phyloP scores from a whole-genome alignment of 768 basidiomycete genomes.

The Phanerochaete sordida region DNA sequence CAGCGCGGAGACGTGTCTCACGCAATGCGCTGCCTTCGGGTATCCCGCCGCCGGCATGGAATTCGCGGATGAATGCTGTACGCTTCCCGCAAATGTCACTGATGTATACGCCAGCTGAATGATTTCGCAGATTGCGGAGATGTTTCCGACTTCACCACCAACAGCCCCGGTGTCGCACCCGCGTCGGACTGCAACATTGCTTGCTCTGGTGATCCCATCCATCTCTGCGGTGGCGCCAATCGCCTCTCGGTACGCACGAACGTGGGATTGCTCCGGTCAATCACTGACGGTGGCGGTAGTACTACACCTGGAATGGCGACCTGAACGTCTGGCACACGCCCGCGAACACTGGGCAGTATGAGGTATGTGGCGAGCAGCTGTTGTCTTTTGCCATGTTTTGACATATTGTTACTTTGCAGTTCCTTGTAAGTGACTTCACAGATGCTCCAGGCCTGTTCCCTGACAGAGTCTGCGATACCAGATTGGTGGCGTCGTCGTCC shows the following conservation, averaged over 20 bases:
- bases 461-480: constrained; percentile 15
- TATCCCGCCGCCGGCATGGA: constrained; percentile 70
- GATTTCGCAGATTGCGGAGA: constrained; percentile 64
- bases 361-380: constrained; percentile 40
- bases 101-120: too few relatives aligned
- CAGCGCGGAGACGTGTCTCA: constrained; percentile 60
- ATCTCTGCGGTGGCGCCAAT: constrained; percentile 61
- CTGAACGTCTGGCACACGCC: constrained; percentile 67
- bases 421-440: not conserved
- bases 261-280: too few relatives aligned
- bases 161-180: constrained; percentile 27
- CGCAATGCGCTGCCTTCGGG: constrained; percentile 67
- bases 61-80: constrained; percentile 73
- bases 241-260: constrained; percentile 53
- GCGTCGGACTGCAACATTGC: constrained; percentile 42
- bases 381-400: not conserved
- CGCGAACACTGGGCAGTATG: constrained; percentile 60
- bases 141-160: constrained; percentile 42
- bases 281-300: constrained; percentile 7
- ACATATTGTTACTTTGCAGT: not conserved
- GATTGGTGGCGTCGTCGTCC: constrained; percentile 61
- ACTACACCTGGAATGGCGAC: constrained; percentile 29
- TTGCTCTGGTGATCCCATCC: constrained; percentile 68
- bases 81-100: constrained; percentile 22
- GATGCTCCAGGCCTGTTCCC: not conserved